phyloP scores from a whole-genome alignment of 345 rosid genomes.

The Isatis tinctoria region DNA sequence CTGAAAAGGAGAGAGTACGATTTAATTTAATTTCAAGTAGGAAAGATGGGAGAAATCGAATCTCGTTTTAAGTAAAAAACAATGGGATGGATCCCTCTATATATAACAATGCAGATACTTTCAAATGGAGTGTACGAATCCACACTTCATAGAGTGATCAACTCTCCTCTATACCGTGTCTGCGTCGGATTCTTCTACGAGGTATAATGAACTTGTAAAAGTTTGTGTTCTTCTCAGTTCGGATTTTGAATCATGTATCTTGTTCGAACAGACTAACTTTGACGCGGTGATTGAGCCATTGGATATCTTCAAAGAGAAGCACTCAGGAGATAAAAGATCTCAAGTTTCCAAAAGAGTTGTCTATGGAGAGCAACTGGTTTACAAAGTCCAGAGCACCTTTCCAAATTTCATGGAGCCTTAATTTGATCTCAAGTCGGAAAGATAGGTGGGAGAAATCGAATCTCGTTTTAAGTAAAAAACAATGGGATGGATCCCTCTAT shows the following conservation, averaged over 20 bases:
- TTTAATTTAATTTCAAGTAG: background rate
- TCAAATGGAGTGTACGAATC: slow-evolving; percentile 77
- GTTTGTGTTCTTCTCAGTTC: background rate
- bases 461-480: background rate
- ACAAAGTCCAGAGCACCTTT: slow-evolving; percentile 62
- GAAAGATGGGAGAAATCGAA: too few species aligned
- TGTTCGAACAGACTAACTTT: slow-evolving; percentile 48
- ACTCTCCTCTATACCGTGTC: slow-evolving; percentile 50
- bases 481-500: background rate
- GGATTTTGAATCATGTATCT: background rate
- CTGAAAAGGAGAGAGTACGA: slow-evolving; percentile 49
- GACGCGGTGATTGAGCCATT: slow-evolving; percentile 65
- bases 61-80: background rate
- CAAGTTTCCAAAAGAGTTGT: slow-evolving; percentile 44
- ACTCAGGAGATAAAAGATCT: slow-evolving; percentile 29
- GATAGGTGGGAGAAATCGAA: too few species aligned
- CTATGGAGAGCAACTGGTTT: slow-evolving; percentile 73
- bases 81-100: background rate
- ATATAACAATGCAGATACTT: slow-evolving; percentile 43
- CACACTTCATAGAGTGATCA: slow-evolving; percentile 70
- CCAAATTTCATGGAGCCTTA: slow-evolving; percentile 11
- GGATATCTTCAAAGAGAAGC: slow-evolving; percentile 50
- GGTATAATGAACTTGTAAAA: slow-evolving; percentile 35
- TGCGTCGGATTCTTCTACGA: slow-evolving; percentile 71
- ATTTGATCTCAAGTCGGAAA: too few species aligned